A percentile compares a stretch with the other conserved stretches of the same genome.
Evolutionary conservation across 768 basidiomycete species (phyloP).

Genomic region (Kwoniella europaea): DNA sequence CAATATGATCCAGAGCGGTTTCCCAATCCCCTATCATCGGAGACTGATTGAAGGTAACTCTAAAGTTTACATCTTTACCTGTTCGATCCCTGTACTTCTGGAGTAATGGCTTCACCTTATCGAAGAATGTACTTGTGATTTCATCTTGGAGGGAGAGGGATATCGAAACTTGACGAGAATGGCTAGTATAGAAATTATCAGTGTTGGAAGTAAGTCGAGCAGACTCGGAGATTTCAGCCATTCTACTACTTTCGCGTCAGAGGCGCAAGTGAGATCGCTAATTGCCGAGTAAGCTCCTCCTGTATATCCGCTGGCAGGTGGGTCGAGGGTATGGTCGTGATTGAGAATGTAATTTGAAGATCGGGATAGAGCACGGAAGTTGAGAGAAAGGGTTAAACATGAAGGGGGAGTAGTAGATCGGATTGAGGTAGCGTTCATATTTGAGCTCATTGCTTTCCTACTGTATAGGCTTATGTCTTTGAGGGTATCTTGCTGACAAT

Average conservation of each 20-base stretch:
- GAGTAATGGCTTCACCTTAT: neutral
- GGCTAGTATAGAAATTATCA: neutral
- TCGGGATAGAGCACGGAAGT: neutral
- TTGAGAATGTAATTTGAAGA: neutral
- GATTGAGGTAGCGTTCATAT: neutral
- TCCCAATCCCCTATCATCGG: neutral
- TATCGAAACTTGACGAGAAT: neutral
- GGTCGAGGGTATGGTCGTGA: neutral
- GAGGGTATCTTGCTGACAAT: too few species aligned
- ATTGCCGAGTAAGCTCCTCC: neutral
- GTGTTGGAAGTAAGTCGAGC: neutral
- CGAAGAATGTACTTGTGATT: neutral
- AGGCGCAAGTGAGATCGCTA: neutral
- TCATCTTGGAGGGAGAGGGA: neutral
- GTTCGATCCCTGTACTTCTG: neutral
- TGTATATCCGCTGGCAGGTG: neutral
- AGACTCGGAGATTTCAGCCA: neutral
- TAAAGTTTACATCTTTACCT: neutral
- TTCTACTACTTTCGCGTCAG: neutral
- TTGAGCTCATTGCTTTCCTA: too few species aligned
- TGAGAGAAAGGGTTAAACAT: neutral
- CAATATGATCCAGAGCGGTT: neutral
- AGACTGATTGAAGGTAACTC: neutral
- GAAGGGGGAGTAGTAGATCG: neutral
- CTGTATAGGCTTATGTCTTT: too few species aligned